These are phyloP conservation scores for Sphagnum tenellum DNA, from an alignment of 225 moss, liverwort and hornwort species.

Conservation along the genomic window DNA sequence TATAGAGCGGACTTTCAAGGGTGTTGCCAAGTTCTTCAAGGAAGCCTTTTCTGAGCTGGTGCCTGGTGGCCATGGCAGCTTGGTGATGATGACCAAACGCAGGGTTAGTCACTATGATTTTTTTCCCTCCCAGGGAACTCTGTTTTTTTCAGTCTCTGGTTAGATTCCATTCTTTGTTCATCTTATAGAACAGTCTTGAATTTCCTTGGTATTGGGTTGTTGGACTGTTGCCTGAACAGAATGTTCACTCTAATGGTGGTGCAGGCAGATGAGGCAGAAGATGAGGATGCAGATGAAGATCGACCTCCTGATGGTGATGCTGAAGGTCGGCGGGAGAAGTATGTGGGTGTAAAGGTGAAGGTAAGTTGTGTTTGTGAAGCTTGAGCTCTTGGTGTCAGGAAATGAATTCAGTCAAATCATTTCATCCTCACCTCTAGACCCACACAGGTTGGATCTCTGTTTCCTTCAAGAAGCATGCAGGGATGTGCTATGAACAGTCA, in stretches of 20 bases:
- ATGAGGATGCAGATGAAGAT: constrained; percentile 68
- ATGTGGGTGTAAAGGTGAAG: constrained; percentile 95
- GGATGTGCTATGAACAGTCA: too few relatives aligned
- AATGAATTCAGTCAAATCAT: too few relatives aligned
- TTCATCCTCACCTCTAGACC: too few relatives aligned
- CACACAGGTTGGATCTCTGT: too few relatives aligned
- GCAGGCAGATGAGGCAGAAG: constrained; percentile 74
- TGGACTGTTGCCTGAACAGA: too few relatives aligned
- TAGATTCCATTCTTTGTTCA: too few relatives aligned
- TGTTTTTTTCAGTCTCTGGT: too few relatives aligned
- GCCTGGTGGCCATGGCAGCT: constrained; percentile 78
- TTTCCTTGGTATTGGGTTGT: too few relatives aligned
- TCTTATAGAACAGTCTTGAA: too few relatives aligned
- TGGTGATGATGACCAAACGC: constrained; percentile 97
- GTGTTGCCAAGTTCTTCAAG: constrained; percentile 86
- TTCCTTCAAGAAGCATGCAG: too few relatives aligned
- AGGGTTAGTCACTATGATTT: constrained; percentile 20
- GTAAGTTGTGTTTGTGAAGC: constrained; percentile 10
- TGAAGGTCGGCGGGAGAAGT: constrained; percentile 82
- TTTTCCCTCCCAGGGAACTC: too few relatives aligned
- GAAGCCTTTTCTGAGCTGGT: constrained; percentile 89
- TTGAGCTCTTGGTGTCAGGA: too few relatives aligned
- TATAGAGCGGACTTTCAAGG: constrained; percentile 91
- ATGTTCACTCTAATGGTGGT: neutral
- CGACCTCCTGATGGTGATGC: constrained; percentile 55